Conservation (phyloP, 331 rosid genomes). For the Acacia concinna region DNA sequence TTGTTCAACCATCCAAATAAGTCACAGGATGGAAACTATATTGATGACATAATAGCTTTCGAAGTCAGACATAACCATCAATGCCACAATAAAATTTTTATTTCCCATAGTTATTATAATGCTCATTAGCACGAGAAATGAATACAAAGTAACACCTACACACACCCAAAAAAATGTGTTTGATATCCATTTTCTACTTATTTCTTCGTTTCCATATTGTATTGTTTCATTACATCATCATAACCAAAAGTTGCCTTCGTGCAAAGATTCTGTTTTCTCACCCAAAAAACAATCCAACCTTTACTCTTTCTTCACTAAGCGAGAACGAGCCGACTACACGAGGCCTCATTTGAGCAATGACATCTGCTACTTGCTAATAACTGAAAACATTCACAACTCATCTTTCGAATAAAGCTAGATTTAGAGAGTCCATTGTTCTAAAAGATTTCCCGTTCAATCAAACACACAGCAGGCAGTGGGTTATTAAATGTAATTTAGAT, state of each 20-base stretch:
- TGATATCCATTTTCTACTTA: background rate
- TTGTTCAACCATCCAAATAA: constrained; percentile 1
- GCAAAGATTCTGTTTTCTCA: background rate
- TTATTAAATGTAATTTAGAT: background rate
- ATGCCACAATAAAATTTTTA: constrained; percentile 3
- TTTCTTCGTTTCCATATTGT: background rate
- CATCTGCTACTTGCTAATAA: background rate
- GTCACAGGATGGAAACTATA: background rate
- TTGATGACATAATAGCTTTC: background rate
- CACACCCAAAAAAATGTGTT: background rate
- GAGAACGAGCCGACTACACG: background rate
- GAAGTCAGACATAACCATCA: constrained; percentile 1
- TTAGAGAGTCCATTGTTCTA: background rate
- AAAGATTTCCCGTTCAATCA: background rate
- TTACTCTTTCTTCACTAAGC: background rate
- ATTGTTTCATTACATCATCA: background rate
- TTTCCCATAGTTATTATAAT: background rate
- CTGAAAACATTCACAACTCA: background rate
- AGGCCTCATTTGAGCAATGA: background rate
- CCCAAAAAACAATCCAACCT: background rate
- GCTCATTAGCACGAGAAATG: background rate
- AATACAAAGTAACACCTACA: constrained; percentile 6
- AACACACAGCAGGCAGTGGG: background rate
- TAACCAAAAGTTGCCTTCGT: background rate
- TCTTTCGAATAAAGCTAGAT: background rate